Conservation (phyloP, 306 rosid species). For the Dryas octopetala region DNA sequence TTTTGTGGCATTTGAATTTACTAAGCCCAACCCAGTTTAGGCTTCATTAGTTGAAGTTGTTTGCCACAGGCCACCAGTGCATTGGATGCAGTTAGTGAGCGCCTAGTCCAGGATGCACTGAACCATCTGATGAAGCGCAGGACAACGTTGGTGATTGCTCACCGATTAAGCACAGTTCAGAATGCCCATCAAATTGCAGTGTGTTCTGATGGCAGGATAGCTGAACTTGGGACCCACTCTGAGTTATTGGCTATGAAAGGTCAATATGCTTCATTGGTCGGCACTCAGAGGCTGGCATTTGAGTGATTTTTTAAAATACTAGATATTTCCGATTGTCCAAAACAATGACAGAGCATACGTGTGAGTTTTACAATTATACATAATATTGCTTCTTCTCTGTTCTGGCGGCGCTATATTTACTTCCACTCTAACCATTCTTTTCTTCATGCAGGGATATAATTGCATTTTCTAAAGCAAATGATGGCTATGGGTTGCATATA, state of each 20-base stretch:
- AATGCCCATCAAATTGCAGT: conserved; percentile 86
- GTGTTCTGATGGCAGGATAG: conserved; percentile 64
- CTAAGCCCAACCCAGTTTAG: conserved; percentile 2
- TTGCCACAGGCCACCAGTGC: conserved; percentile 85
- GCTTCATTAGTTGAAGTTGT: conserved; percentile 18
- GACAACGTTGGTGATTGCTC: conserved; percentile 91
- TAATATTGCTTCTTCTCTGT: neutral
- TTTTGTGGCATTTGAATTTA: neutral
- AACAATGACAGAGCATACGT: conserved; percentile 2
- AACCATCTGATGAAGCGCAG: conserved; percentile 80
- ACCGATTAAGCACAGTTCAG: conserved; percentile 87
- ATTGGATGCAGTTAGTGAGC: conserved; percentile 83
- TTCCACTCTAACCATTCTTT: conserved; percentile 3
- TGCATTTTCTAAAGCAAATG: neutral
- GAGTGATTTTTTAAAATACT: conserved; percentile 42
- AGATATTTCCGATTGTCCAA: conserved; percentile 12
- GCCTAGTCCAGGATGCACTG: conserved; percentile 83
- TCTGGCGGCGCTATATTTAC: neutral
- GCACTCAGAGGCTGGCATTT: conserved; percentile 92
- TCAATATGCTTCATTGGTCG: conserved; percentile 77
- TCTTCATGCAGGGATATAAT: neutral
- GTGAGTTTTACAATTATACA: conserved; percentile 15
- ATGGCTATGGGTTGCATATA: neutral
- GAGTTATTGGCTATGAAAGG: conserved; percentile 80
- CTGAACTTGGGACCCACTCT: conserved; percentile 75